Percentiles rank a stretch among this genome's conserved stretches.
Conservation (phyloP, 1,284 basidiomycete species). For the Pseudozyma tsukubaensis region DNA sequence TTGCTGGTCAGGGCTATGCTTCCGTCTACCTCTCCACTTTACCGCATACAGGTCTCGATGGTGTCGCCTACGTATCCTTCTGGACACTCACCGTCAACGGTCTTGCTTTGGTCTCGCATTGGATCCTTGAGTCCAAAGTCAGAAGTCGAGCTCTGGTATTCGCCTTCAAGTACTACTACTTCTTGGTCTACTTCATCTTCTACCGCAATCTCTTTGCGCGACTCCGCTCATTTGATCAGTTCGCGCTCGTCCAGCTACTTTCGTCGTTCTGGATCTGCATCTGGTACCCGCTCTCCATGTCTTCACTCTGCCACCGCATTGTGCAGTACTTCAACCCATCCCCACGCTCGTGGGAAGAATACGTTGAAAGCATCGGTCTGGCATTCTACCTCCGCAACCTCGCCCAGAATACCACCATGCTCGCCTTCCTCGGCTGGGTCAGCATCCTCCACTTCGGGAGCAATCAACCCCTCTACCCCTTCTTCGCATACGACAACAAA, state of each 20-base stretch:
- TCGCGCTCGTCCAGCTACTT: constrained; percentile 72
- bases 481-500: constrained; percentile 72
- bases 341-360: constrained; percentile 72
- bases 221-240: constrained; percentile 68
- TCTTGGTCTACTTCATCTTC: constrained; percentile 69
- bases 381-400: constrained; percentile 73
- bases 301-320: constrained; percentile 69
- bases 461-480: constrained; percentile 73
- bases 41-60: constrained; percentile 73
- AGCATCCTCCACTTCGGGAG: constrained; percentile 72
- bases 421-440: constrained; percentile 71
- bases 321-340: constrained; percentile 71
- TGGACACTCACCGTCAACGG: constrained; percentile 73
- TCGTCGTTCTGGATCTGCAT: constrained; percentile 73
- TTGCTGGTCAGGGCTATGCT: constrained; percentile 74
- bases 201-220: constrained; percentile 71
- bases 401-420: constrained; percentile 74
- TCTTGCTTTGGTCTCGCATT: constrained; percentile 71
- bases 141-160: constrained; percentile 73
- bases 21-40: constrained; percentile 73
- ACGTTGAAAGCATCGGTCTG: constrained; percentile 71
- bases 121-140: constrained; percentile 73
- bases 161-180: constrained; percentile 71
- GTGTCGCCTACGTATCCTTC: constrained; percentile 73
- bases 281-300: constrained; percentile 74